These are phyloP conservation scores for Rhizopogon vinicolor DNA, from an alignment of 768 basidiomycete species.

Conservation along the genomic window DNA sequence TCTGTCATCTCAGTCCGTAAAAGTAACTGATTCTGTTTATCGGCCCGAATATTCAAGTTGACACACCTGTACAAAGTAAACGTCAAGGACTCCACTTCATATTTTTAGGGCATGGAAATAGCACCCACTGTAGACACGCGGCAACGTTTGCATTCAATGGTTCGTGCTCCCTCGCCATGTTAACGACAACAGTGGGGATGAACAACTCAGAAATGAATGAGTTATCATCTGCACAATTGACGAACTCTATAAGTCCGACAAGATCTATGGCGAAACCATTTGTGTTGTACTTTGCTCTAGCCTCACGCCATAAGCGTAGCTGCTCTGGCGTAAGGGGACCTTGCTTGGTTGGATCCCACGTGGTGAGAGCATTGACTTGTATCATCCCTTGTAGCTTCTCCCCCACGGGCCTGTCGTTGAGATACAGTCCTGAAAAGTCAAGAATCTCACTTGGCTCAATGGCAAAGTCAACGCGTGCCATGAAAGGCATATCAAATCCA, in stretches of 20 bases:
- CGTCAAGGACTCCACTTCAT: not conserved
- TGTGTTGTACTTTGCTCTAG: no score
- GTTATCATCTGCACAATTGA: conserved; percentile 12
- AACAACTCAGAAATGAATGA: conserved; percentile 6
- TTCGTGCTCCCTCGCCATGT: conserved; percentile 1
- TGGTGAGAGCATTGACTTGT: conserved; percentile 7
- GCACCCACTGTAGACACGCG: conserved; percentile 7
- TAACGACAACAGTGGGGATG: not conserved
- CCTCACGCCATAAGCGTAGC: no score
- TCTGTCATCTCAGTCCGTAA: conserved; percentile 13
- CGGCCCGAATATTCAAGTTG: conserved; percentile 11
- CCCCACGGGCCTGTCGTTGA: conserved; percentile 2
- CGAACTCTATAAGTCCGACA: no score
- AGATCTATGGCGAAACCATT: no score
- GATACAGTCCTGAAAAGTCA: conserved; percentile 4
- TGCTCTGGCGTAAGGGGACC: conserved; percentile 6
- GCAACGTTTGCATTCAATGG: conserved; percentile 8
- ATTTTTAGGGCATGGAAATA: not conserved
- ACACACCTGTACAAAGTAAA: conserved; percentile 1
- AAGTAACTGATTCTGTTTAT: conserved; percentile 12
- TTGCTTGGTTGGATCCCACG: not conserved
- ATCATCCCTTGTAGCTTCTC: conserved; percentile 11
- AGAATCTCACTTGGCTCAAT: conserved; percentile 8
- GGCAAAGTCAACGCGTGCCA: conserved; percentile 11
- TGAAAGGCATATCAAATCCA: conserved; percentile 5